Evolutionary conservation across 2,329 filamentous ascomycete species (phyloP).

Genomic region (Metarhizium guizhouense): DNA sequence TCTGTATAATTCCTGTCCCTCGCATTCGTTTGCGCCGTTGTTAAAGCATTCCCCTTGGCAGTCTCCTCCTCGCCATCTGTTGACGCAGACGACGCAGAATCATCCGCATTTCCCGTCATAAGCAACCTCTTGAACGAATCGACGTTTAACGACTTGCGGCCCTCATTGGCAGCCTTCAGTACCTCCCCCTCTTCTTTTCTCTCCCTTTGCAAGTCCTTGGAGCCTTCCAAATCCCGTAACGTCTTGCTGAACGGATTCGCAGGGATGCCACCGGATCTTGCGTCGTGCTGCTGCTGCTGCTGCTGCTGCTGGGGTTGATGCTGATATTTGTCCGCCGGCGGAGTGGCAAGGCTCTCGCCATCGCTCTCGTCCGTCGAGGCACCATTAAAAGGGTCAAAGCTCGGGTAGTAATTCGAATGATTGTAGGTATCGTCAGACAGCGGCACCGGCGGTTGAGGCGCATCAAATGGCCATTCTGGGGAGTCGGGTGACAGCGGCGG

Average conservation of each 20-base stretch:
- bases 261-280: constrained; percentile 5
- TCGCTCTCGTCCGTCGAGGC: constrained; percentile 19
- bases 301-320: neutral
- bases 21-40: neutral
- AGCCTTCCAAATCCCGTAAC: constrained; percentile 39
- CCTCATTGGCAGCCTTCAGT: constrained; percentile 22
- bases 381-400: constrained; percentile 23
- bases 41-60: neutral
- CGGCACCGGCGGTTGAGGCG: constrained; percentile 20
- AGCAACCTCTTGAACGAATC: constrained; percentile 69
- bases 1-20: neutral
- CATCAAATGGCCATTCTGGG: constrained; percentile 23
- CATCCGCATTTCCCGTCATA: constrained; percentile 57
- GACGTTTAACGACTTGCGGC: constrained; percentile 55
- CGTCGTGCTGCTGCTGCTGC: neutral
- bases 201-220: constrained; percentile 21
- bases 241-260: constrained; percentile 46
- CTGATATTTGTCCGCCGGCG: constrained; percentile 2
- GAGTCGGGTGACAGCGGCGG: constrained; percentile 52
- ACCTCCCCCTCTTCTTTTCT: constrained; percentile 20
- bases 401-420: constrained; percentile 8
- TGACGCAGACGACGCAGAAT: constrained; percentile 2
- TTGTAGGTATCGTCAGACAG: constrained; percentile 12
- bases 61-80: neutral
- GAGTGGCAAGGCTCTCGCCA: constrained; percentile 16